phyloP scores from a whole-genome alignment of 2,329 filamentous ascomycete genomes.

The Cercospora sp. region DNA sequence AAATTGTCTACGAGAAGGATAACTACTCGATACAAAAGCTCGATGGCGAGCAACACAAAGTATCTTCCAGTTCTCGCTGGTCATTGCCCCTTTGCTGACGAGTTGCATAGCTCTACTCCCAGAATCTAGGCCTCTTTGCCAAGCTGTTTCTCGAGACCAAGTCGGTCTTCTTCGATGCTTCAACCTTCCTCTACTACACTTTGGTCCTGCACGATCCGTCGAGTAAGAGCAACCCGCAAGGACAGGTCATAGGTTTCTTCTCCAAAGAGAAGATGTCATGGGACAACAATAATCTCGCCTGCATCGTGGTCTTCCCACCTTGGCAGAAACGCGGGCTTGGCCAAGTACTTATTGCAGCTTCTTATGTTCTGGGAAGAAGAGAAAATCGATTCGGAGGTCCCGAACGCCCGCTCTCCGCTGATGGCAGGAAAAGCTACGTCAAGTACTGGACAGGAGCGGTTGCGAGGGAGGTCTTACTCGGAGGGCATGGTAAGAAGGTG shows the following conservation, averaged over 20 bases:
- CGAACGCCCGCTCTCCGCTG: slow-evolving; percentile 86
- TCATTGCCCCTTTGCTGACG: slow-evolving; percentile 1
- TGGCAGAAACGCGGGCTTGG: slow-evolving; percentile 92
- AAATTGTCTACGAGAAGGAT: slow-evolving; percentile 73
- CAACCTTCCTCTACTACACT: slow-evolving; percentile 91
- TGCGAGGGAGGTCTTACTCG: slow-evolving; percentile 61
- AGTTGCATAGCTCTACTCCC: slow-evolving; percentile 69
- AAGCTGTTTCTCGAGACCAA: slow-evolving; percentile 99
- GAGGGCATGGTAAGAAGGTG: slow-evolving; percentile 46
- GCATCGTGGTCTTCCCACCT: slow-evolving; percentile 92
- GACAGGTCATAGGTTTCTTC: slow-evolving; percentile 88
- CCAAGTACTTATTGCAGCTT: slow-evolving; percentile 84
- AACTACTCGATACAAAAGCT: slow-evolving; percentile 89
- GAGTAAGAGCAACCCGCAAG: slow-evolving; percentile 23
- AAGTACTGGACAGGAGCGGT: slow-evolving; percentile 86
- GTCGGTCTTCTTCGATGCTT: slow-evolving; percentile 95
- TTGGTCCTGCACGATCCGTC: slow-evolving; percentile 64
- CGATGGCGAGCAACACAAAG: slow-evolving; percentile 79
- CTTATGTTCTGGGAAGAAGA: slow-evolving; percentile 84
- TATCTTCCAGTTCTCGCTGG: slow-evolving; percentile 16
- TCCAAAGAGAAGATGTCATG: slow-evolving; percentile 98
- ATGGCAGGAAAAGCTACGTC: slow-evolving; percentile 79
- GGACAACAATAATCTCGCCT: slow-evolving; percentile 97
- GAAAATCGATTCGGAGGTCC: slow-evolving; percentile 86
- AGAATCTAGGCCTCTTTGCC: slow-evolving; percentile 92